phyloP scores from a whole-genome alignment of 768 basidiomycete genomes.

The Amanita jacksonii region DNA sequence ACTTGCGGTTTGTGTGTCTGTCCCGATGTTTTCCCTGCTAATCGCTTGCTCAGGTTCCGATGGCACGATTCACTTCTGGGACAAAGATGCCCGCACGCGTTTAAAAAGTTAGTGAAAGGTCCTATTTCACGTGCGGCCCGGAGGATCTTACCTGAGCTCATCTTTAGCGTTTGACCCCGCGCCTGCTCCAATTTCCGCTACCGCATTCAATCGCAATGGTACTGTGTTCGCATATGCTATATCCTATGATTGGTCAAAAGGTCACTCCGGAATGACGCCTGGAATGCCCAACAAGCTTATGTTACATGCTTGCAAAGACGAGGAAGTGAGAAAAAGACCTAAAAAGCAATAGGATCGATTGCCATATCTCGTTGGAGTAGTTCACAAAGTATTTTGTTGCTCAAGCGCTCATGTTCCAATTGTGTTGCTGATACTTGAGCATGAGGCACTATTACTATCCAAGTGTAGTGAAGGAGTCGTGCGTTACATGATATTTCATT shows the following conservation, averaged over 20 bases:
- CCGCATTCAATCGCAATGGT: constrained; percentile 81
- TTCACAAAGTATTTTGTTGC: background rate
- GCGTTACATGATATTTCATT: too few relatives aligned
- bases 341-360: constrained; percentile 24
- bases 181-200: constrained; percentile 70
- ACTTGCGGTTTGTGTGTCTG: constrained; percentile 49
- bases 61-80: constrained; percentile 90
- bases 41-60: constrained; percentile 49
- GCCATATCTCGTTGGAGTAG: too few relatives aligned
- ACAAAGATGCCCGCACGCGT: constrained; percentile 85
- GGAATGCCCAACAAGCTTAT: constrained; percentile 70
- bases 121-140: constrained; percentile 1
- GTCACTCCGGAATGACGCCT: constrained; percentile 75
- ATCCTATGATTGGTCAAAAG: constrained; percentile 93
- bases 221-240: constrained; percentile 87
- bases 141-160: background rate
- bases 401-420: too few relatives aligned
- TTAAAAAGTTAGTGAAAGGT: constrained; percentile 60
- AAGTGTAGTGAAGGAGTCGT: too few relatives aligned
- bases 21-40: background rate
- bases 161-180: constrained; percentile 61
- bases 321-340: constrained; percentile 70
- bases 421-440: too few relatives aligned
- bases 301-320: constrained; percentile 80
- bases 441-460: too few relatives aligned